phyloP scores from a whole-genome alignment of 163 green algal genomes.

The Scenedesmus sp. region DNA sequence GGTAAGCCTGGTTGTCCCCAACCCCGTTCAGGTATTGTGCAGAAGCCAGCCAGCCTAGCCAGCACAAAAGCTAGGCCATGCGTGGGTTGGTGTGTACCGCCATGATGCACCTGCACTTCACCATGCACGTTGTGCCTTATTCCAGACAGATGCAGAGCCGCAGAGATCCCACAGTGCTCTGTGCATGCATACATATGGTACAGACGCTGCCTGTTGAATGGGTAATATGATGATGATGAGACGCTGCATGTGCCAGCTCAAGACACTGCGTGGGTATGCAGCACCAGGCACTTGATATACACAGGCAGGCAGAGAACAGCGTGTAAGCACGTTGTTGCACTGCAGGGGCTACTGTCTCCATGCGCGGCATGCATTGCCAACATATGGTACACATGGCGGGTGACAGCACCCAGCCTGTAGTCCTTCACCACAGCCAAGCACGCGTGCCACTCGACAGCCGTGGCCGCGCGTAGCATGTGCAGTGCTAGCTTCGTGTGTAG shows the following conservation, averaged over 20 bases:
- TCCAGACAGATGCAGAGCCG: neutral
- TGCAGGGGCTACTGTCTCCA: neutral
- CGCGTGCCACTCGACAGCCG: too few species aligned
- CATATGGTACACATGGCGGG: neutral
- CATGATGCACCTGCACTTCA: neutral
- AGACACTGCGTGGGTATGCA: neutral
- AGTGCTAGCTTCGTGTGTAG: too few species aligned
- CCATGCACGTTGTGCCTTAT: neutral
- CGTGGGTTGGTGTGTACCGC: neutral
- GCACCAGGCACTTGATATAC: neutral
- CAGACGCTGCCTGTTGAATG: neutral
- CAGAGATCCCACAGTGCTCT: too few species aligned
- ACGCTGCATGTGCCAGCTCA: neutral
- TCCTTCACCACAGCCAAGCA: too few species aligned
- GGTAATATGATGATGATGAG: neutral
- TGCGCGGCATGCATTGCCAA: neutral
- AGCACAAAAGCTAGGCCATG: neutral
- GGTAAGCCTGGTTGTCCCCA: too few species aligned
- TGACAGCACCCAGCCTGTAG: neutral
- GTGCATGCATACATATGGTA: neutral
- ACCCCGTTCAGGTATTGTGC: too few species aligned
- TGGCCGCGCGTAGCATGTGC: too few species aligned
- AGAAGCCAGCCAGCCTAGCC: too few species aligned
- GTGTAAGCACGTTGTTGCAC: neutral
- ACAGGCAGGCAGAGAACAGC: too few species aligned